phyloP scores from a whole-genome alignment of 2,329 filamentous ascomycete genomes.

The Scytalidium sp. region DNA sequence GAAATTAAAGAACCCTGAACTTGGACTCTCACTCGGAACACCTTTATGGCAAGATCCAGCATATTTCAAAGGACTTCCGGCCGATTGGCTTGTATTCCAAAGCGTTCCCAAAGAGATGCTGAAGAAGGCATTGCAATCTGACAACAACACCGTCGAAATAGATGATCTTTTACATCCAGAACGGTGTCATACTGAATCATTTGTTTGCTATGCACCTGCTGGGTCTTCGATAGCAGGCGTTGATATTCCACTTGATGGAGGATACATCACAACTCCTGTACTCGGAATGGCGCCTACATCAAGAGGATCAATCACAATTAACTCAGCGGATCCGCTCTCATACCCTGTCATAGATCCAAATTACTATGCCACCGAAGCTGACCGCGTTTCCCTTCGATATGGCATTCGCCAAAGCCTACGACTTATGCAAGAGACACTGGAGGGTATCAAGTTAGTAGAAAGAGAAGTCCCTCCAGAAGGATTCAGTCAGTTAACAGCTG shows the following conservation, averaged over 20 bases:
- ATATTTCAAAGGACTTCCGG: constrained; percentile 5
- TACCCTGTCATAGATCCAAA: constrained; percentile 9
- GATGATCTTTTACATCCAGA: neutral
- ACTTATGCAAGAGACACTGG: constrained; percentile 5
- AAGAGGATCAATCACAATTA: constrained; percentile 5
- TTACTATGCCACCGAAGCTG: constrained; percentile 9
- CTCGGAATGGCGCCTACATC: constrained; percentile 6
- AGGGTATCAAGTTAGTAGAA: constrained; percentile 2
- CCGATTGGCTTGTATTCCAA: constrained; percentile 9
- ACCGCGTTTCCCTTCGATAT: constrained; percentile 2
- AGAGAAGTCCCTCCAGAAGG: constrained; percentile 5
- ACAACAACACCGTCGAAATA: constrained; percentile 18
- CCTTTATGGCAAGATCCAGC: constrained; percentile 4
- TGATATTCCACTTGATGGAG: constrained; percentile 10
- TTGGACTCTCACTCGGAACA: constrained; percentile 8
- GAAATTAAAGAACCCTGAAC: constrained; percentile 10
- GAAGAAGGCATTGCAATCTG: constrained; percentile 1
- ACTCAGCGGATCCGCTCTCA: constrained; percentile 3
- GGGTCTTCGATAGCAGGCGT: too few relatives aligned
- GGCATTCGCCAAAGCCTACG: neutral
- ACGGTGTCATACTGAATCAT: neutral
- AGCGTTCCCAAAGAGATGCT: constrained; percentile 1
- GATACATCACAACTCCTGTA: constrained; percentile 1
- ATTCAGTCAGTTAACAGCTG: neutral
- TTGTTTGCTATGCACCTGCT: neutral